Percentiles rank a stretch among this genome's conserved stretches.
Conservation (phyloP, 2,329 filamentous ascomycete genomes). For the Epichloe gansuensis region DNA sequence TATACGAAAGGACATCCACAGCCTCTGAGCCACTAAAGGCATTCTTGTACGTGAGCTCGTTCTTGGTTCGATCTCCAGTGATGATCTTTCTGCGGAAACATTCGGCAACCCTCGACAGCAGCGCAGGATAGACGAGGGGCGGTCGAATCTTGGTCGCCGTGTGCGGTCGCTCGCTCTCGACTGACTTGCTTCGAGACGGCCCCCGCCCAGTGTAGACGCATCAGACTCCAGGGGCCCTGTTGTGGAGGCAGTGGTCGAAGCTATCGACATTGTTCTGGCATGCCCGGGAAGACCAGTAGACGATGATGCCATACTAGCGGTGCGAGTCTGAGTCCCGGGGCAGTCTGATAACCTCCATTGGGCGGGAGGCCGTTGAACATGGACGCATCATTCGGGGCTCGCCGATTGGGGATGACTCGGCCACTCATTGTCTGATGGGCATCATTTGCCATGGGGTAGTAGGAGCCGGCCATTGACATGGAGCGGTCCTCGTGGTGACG, state of each 20-base stretch:
- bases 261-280: conserved; percentile 78
- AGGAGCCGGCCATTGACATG: conserved; percentile 84
- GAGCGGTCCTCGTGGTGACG: conserved; percentile 82
- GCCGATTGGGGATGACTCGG: conserved; percentile 69
- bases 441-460: conserved; percentile 57
- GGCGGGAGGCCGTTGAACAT: conserved; percentile 23
- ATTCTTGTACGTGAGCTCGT: conserved; percentile 93
- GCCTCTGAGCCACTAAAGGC: conserved; percentile 93
- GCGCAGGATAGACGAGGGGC: conserved; percentile 84
- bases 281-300: conserved; percentile 36
- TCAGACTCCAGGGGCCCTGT: conserved; percentile 50
- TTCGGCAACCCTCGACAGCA: conserved; percentile 85
- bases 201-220: conserved; percentile 39
- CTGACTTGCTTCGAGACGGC: conserved; percentile 44
- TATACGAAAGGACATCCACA: conserved; percentile 89
- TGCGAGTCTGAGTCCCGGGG: conserved; percentile 43
- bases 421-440: conserved; percentile 90
- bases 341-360: conserved; percentile 28
- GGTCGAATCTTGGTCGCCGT: conserved; percentile 52
- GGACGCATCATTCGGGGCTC: conserved; percentile 30
- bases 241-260: conserved; percentile 66
- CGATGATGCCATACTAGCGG: conserved; percentile 51
- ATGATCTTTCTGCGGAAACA: conserved; percentile 84
- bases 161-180: conserved; percentile 42
- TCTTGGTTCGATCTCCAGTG: conserved; percentile 82